Evolutionary conservation across 2,329 filamentous ascomycete genomes (phyloP).

Genomic region (Reticulascus tulasneorum): DNA sequence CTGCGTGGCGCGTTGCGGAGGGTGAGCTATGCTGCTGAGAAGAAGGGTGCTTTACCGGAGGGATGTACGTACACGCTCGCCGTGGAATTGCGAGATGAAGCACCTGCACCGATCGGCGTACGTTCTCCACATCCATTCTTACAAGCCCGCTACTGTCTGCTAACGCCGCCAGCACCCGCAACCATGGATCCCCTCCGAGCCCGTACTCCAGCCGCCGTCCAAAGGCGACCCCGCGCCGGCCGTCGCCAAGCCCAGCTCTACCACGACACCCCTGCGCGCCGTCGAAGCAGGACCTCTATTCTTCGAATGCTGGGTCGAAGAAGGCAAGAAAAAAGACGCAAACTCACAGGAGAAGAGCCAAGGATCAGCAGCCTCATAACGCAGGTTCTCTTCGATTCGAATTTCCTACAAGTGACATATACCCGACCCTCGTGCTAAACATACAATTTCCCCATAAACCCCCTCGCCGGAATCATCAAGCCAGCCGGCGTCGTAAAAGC

Average conservation of each 20-base stretch:
- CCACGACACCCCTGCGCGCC: conserved; percentile 47
- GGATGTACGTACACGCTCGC: conserved; percentile 74
- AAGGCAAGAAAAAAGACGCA: too few relatives aligned
- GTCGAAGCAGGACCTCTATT: conserved; percentile 57
- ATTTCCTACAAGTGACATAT: too few relatives aligned
- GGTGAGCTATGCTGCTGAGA: conserved; percentile 56
- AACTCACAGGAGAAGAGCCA: too few relatives aligned
- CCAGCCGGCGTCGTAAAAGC: too few relatives aligned
- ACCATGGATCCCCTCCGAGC: conserved; percentile 55
- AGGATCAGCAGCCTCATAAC: too few relatives aligned
- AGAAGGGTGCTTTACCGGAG: conserved; percentile 53
- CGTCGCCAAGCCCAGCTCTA: conserved; percentile 29
- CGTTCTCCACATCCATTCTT: conserved; percentile 19
- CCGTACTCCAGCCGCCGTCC: conserved; percentile 38
- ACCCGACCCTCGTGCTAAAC: too few relatives aligned
- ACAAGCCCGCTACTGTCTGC: conserved; percentile 4
- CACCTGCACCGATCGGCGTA: conserved; percentile 55
- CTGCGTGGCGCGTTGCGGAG: conserved; percentile 64
- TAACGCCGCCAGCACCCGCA: conserved; percentile 46
- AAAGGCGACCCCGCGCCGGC: conserved; percentile 23
- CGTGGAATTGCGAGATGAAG: conserved; percentile 64
- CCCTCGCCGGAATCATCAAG: too few relatives aligned
- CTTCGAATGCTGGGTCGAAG: conserved; percentile 64
- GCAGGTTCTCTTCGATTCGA: too few relatives aligned
- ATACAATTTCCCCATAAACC: too few relatives aligned